A percentile compares a stretch with the other conserved stretches of the same genome.
Conservation (phyloP, 2,329 filamentous ascomycete genomes). For the Colletotrichum tamarilloi region DNA sequence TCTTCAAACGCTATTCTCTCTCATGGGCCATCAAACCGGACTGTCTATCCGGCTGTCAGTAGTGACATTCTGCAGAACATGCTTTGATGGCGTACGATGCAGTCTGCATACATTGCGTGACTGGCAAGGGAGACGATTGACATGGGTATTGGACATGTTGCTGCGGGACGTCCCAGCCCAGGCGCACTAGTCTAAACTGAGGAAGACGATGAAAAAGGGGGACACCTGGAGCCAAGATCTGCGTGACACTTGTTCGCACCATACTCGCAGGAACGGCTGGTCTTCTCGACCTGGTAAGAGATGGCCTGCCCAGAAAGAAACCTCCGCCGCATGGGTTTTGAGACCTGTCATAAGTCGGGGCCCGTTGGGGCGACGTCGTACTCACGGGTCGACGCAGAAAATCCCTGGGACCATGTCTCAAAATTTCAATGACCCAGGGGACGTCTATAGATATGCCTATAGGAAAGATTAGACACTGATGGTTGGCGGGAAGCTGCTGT, state of each 20-base stretch:
- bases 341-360: not conserved
- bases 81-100: not conserved
- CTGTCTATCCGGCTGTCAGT: not conserved
- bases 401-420: not conserved
- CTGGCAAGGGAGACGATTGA: not conserved
- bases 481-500: not conserved
- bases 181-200: not conserved
- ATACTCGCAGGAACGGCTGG: not conserved
- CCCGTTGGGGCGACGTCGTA: not conserved
- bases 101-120: not conserved
- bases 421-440: not conserved
- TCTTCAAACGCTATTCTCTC: not conserved
- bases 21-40: no score
- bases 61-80: not conserved
- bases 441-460: not conserved
- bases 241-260: not conserved
- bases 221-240: not conserved
- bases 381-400: not conserved
- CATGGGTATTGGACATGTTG: not conserved
- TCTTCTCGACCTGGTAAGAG: not conserved
- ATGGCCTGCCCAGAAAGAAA: not conserved
- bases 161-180: not conserved
- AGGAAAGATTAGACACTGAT: not conserved
- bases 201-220: not conserved
- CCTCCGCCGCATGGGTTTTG: not conserved